phyloP scores from a whole-genome alignment of 2,329 filamentous ascomycete species.

The Teratosphaeria gauchensis region DNA sequence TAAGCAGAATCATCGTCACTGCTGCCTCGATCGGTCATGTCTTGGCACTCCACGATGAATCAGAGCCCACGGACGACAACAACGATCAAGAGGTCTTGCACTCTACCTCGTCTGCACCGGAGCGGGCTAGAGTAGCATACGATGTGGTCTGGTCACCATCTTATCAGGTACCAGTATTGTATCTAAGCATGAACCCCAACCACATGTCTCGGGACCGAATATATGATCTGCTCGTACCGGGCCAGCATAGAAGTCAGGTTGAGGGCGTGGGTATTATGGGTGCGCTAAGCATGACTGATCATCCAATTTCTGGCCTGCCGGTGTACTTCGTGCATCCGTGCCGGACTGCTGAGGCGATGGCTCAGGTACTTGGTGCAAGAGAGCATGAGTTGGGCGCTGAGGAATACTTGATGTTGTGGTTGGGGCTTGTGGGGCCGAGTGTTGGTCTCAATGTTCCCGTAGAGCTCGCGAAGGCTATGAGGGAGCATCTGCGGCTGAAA shows the following conservation, averaged over 20 bases:
- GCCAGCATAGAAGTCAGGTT: conserved; percentile 23
- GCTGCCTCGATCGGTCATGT: neutral
- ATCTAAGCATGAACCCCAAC: conserved; percentile 25
- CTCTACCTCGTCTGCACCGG: neutral
- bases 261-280: conserved; percentile 27
- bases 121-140: conserved; percentile 16
- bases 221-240: conserved; percentile 29
- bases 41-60: neutral
- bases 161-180: conserved; percentile 38
- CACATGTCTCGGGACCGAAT: conserved; percentile 19
- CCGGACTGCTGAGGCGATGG: conserved; percentile 73
- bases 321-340: conserved; percentile 92
- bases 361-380: conserved; percentile 27
- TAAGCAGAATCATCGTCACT: neutral
- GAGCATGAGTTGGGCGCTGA: conserved; percentile 32
- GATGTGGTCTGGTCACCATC: conserved; percentile 34
- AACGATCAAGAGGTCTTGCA: neutral
- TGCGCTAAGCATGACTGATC: conserved; percentile 44
- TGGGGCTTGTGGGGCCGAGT: conserved; percentile 73
- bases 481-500: neutral
- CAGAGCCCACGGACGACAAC: neutral
- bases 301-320: conserved; percentile 69
- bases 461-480: conserved; percentile 7
- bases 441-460: conserved; percentile 53
- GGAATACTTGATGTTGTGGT: conserved; percentile 77